Conservation (phyloP, 306 rosid species). For the Lupinus albus region DNA sequence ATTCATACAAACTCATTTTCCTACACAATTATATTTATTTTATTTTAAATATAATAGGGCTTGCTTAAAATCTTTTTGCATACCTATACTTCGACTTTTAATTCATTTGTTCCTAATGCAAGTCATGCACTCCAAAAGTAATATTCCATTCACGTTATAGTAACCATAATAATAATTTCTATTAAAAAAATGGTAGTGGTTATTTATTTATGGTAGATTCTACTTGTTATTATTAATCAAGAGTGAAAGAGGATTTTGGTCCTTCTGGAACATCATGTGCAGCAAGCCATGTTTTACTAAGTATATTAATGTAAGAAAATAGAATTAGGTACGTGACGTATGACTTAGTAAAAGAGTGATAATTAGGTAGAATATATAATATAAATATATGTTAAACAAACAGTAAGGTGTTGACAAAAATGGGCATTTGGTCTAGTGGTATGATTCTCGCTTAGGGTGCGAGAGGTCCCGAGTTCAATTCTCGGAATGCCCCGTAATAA, state of each 20-base stretch:
- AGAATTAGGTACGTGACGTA: no score
- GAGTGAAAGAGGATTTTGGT: background rate
- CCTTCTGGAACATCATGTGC: background rate
- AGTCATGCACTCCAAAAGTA: no score
- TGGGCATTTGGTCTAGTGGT: slow-evolving; percentile 47
- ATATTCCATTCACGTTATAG: background rate
- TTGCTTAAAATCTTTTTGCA: no score
- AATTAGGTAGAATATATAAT: no score
- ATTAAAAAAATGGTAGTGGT: background rate
- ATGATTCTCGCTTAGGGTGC: slow-evolving; percentile 49
- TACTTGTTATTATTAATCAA: background rate
- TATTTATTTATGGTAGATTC: no score
- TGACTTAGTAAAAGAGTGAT: background rate
- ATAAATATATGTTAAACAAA: no score
- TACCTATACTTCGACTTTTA: no score
- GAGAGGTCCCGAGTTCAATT: slow-evolving; percentile 47
- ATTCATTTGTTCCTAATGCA: no score
- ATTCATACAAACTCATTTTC: no score
- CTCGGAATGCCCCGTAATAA: slow-evolving; percentile 50
- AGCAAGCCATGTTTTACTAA: background rate
- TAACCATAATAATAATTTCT: background rate
- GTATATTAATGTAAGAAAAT: slow-evolving; percentile 11
- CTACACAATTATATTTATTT: no score
- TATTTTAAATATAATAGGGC: no score
- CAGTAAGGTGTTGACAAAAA: no score